Percentiles rank a stretch among this genome's conserved stretches.
Conservation (phyloP, 345 rosid genomes). For the Populus nigra region DNA sequence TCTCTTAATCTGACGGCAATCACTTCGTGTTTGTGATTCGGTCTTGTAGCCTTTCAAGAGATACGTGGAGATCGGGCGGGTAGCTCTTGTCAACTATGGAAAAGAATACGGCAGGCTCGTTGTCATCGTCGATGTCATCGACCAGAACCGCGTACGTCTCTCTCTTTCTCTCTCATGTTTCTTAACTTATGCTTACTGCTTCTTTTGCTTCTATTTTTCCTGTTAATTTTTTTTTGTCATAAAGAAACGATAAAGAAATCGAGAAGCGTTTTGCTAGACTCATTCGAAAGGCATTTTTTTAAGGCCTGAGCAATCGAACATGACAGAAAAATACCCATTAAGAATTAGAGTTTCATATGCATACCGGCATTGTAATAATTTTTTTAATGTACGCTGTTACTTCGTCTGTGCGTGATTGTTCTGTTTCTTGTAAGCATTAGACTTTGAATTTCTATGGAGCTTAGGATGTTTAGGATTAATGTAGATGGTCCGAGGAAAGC, state of each 20-base stretch:
- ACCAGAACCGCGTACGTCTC: slow-evolving; percentile 69
- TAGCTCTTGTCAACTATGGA: slow-evolving; percentile 83
- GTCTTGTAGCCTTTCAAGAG: slow-evolving; percentile 70
- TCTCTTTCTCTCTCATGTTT: neutral
- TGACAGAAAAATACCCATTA: neutral
- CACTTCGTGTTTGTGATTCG: neutral
- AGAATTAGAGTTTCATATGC: neutral
- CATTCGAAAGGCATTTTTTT: neutral
- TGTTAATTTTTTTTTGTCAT: neutral
- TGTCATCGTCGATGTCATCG: slow-evolving; percentile 83
- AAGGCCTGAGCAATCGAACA: neutral
- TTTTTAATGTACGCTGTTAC: neutral
- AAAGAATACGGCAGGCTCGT: slow-evolving; percentile 81
- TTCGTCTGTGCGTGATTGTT: neutral
- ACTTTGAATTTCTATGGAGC: neutral
- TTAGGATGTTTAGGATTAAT: neutral
- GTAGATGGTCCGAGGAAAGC: neutral
- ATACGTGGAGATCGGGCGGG: slow-evolving; percentile 88
- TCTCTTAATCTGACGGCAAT: neutral
- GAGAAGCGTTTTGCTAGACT: too few relatives aligned
- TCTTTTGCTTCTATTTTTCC: neutral
- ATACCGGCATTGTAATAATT: neutral
- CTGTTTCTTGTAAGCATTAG: neutral
- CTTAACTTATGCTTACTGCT: neutral
- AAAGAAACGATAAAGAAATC: neutral